Evolutionary conservation across 2,329 filamentous ascomycete genomes (phyloP), one percentile per base, ranked within the genome.

Genomic region (Calycina marina): DNA sequence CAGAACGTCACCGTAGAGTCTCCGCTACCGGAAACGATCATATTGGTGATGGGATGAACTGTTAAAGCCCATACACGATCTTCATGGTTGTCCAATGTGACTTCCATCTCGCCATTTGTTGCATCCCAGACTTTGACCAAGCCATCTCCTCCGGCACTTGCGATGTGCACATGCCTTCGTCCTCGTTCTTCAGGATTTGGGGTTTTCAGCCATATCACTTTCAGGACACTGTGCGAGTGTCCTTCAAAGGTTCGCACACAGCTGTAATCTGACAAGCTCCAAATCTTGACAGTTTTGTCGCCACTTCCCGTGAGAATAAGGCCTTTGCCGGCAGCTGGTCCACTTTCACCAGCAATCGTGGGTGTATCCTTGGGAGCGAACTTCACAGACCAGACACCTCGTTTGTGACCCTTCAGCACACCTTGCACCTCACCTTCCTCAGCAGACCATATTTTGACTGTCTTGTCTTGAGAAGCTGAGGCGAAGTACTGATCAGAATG

Each of bases 91-190:
- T 98, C 90, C 4, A 98, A 67, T 0, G 90, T 98, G 42, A 80
- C 79, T 44, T 86, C 83, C 3, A 76, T 66, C 55, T 96, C 90
- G 28, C 86, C 85, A 2, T 69, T 76, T 50, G 79, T 78, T 9
- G 81, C 79, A 46, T 93, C 83, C 90, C 90, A 98, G 18, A 98
- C 73, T 58, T 96, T 98, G 37, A 98, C 85, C 3, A 98, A 68
- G 2, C 90, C 90, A 55, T 98, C 92, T 37, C 85, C 86, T 24
- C 82, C 90, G 10, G 90, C 86, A 43, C 80, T 92, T 18, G 81
- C 84, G 36, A 94, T 72, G 37, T 81, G 73, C 1, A 82, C 63
- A 14, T 69, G 67, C 40, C 67, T 67, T 51, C 71, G 77, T 15
- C 59, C 55, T 29, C 66, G 61, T 13, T 67, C 61, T 37, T 66